A percentile compares a stretch with the other conserved stretches of the same genome.
Conservation (phyloP, 768 basidiomycete species). For the Termitomyces sp. region DNA sequence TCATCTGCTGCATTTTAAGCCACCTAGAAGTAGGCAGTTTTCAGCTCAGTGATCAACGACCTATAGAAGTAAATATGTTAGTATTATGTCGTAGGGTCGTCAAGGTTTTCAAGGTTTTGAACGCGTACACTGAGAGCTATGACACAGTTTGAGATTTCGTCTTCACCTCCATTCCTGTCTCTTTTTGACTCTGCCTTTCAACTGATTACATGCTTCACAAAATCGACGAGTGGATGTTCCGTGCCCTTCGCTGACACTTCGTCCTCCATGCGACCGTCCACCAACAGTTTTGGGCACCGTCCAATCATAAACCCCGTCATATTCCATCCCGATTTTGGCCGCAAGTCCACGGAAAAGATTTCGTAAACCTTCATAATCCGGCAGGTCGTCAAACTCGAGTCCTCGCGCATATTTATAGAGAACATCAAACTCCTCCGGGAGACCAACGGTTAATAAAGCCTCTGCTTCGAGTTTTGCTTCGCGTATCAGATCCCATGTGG, state of each 20-base stretch:
- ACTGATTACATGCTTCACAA: constrained; percentile 36
- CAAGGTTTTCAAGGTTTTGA: not conserved
- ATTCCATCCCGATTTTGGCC: constrained; percentile 46
- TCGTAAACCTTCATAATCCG: constrained; percentile 82
- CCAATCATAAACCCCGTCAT: constrained; percentile 48
- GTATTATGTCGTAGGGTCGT: not conserved
- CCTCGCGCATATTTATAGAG: constrained; percentile 77
- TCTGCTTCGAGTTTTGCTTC: constrained; percentile 66
- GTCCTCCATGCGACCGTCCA: constrained; percentile 13
- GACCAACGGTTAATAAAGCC: constrained; percentile 63
- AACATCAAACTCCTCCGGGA: constrained; percentile 78
- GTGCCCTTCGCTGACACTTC: constrained; percentile 16
- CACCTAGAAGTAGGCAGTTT: not conserved
- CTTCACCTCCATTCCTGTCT: constrained; percentile 14
- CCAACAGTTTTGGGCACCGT: constrained; percentile 19
- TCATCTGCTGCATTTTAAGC: not conserved
- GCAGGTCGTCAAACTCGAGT: constrained; percentile 83
- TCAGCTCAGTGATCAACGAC: not conserved
- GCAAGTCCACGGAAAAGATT: constrained; percentile 63
- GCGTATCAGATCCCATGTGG: constrained; percentile 74
- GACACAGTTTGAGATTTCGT: not conserved
- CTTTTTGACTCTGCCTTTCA: constrained; percentile 13
- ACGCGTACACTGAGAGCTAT: constrained; percentile 4
- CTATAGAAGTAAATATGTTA: not conserved
- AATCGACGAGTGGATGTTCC: constrained; percentile 20